Percentiles rank a stretch among this genome's conserved stretches.
phyloP scores from a whole-genome alignment of 306 rosid genomes.

The Lithocarpus polystachyus region DNA sequence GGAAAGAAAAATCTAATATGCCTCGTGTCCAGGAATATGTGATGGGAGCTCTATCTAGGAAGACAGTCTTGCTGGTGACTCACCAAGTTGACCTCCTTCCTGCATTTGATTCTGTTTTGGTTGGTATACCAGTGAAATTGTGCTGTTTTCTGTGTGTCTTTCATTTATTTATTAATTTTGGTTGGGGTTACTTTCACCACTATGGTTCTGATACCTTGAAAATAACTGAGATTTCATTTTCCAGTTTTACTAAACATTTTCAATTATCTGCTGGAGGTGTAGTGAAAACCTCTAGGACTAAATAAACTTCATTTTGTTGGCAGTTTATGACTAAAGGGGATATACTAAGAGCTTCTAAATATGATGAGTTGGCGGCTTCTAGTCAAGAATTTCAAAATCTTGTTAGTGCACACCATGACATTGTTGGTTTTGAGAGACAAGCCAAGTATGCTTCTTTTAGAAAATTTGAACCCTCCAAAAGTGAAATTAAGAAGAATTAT shows the following conservation, averaged over 20 bases:
- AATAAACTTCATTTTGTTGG: neutral
- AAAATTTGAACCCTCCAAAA: neutral
- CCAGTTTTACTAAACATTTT: neutral
- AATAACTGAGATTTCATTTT: neutral
- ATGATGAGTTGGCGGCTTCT: slow-evolving; percentile 33
- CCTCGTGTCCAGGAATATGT: too few relatives aligned
- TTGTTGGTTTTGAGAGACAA: slow-evolving; percentile 30
- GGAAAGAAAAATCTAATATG: too few relatives aligned
- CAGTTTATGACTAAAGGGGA: slow-evolving; percentile 56
- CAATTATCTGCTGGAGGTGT: neutral
- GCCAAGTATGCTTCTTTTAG: neutral
- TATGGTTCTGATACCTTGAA: slow-evolving; percentile 5
- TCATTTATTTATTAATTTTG: too few relatives aligned
- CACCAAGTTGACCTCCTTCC: too few relatives aligned
- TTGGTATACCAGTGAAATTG: neutral
- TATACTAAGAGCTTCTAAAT: slow-evolving; percentile 39
- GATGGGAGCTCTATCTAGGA: too few relatives aligned
- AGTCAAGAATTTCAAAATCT: slow-evolving; percentile 54
- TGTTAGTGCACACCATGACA: slow-evolving; percentile 51
- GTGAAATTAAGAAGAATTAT: slow-evolving; percentile 22
- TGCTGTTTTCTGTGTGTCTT: neutral
- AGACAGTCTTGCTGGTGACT: too few relatives aligned
- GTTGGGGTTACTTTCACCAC: too few relatives aligned
- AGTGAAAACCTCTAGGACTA: neutral
- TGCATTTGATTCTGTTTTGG: too few relatives aligned